Percentiles rank a stretch among this genome's conserved stretches.
Conservation (phyloP, 345 rosid genomes). For the Ceriops decandra region DNA sequence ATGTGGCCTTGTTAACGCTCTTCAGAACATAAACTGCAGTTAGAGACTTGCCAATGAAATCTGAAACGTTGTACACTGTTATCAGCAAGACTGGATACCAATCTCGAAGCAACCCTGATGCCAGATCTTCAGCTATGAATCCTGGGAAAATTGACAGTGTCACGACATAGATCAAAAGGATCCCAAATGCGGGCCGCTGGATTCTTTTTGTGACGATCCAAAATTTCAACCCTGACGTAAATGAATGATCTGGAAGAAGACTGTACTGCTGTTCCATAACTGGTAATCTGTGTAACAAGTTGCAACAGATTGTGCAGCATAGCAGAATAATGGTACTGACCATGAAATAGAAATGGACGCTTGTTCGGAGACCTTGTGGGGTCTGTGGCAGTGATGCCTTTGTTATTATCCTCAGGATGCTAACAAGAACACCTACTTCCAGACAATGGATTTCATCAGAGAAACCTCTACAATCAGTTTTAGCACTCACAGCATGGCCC, state of each 20-base stretch:
- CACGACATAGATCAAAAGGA: constrained; percentile 58
- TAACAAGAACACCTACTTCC: constrained; percentile 65
- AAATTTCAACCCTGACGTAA: constrained; percentile 32
- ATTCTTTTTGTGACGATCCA: constrained; percentile 54
- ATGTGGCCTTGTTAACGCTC: constrained; percentile 55
- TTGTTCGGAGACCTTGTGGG: constrained; percentile 59
- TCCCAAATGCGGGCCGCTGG: constrained; percentile 52
- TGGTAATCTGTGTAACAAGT: constrained; percentile 66
- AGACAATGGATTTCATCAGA: not conserved
- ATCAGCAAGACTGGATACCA: constrained; percentile 87
- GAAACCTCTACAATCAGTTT: too few species aligned
- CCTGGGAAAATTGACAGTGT: constrained; percentile 86
- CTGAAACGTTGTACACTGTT: constrained; percentile 66
- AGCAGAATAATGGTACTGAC: constrained; percentile 57
- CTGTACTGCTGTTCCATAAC: constrained; percentile 54
- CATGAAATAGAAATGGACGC: constrained; percentile 76
- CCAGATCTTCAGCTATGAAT: constrained; percentile 62
- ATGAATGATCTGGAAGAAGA: constrained; percentile 24
- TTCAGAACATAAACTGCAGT: constrained; percentile 55
- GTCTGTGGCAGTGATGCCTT: constrained; percentile 80
- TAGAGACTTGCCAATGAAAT: constrained; percentile 71
- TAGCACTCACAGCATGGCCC: too few species aligned
- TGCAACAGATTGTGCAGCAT: constrained; percentile 58
- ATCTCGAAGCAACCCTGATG: constrained; percentile 50
- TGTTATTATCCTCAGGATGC: constrained; percentile 66